Percentiles rank a stretch among this genome's conserved stretches.
phyloP scores from a whole-genome alignment of 2,329 filamentous ascomycete species.

The Colletotrichum destructivum region DNA sequence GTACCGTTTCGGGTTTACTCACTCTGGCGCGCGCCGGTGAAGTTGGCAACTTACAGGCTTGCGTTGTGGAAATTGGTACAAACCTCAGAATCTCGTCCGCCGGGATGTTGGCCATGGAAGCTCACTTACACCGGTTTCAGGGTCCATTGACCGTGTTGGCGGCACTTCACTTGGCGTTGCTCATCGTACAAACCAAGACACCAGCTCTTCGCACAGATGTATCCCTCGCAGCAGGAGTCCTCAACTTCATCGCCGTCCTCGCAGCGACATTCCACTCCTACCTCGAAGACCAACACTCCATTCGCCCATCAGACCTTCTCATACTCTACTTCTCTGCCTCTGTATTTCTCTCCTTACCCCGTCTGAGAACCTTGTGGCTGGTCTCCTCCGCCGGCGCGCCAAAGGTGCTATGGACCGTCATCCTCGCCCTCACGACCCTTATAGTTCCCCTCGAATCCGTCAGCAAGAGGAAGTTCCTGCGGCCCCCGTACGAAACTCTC shows the following conservation, averaged over 20 bases:
- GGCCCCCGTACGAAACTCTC: constrained; percentile 18
- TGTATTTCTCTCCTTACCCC: not conserved
- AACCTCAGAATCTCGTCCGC: not conserved
- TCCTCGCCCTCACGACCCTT: constrained; percentile 1
- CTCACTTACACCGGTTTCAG: not conserved
- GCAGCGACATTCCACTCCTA: constrained; percentile 8
- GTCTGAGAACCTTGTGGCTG: constrained; percentile 13
- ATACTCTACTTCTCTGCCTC: constrained; percentile 24
- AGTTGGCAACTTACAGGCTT: constrained; percentile 15
- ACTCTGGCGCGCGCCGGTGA: not conserved
- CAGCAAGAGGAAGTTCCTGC: constrained; percentile 41
- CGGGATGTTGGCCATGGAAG: not conserved
- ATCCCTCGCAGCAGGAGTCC: constrained; percentile 12
- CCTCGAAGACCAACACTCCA: constrained; percentile 27
- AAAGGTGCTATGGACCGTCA: constrained; percentile 11
- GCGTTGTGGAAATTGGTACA: constrained; percentile 12
- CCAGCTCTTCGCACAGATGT: not conserved
- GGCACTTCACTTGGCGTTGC: not conserved
- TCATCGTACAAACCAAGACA: not conserved
- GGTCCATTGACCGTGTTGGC: not conserved
- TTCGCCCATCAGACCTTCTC: constrained; percentile 18
- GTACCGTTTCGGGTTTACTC: constrained; percentile 13
- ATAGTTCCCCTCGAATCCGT: constrained; percentile 43
- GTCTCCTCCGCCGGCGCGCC: not conserved
- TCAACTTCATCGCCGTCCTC: constrained; percentile 23